Base-by-base conservation (phyloP, 768 basidiomycete species). In the Glaciozyma martinii region DNA sequence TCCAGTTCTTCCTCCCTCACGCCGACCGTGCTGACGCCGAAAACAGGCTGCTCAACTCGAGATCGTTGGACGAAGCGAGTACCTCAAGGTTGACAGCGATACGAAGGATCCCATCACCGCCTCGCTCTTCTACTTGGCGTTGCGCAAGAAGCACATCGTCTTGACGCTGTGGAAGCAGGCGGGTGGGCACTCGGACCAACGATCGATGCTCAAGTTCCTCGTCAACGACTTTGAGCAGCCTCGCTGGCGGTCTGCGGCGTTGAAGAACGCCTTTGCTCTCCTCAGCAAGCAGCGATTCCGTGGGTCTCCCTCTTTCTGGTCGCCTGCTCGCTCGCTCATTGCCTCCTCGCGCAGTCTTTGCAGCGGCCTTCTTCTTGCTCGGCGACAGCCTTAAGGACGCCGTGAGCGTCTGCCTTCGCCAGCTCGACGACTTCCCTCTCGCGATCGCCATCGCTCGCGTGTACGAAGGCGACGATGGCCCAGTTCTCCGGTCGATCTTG, bases 361-460 rank as follows among this genome's bases (percentile, higher is more conserved):
- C 95, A n/a, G 92, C 92, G 0, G 93, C 92, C 1, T 99, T 99
- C 78, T 99, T 99, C 79, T 80, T 99, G 49, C 82, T 99, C 0
- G 94, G 90, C 12, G 86, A 85, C 29, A 85, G 86, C 50, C 77
- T 94, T 43, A 89, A 87, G 76, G 95, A 98, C 70, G 93, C 94
- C 3, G 88, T 92, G 40, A 88, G 84, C 69, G 87, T 99, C 25
- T 93, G 91, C 75, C 74, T 95, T 32, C 87, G 83, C 70, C 89
- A 98, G 60, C 78, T 99, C 27, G 79, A 83, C 30, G 95, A 99
- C 76, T 87, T 93, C 73, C 91, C 94, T 71, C 80, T 99, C 29
- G 95, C 91, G 2, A 76, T 97, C 50, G 86, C 90, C 1, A 75
- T 99, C 32, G 88, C 93, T 18, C 84, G 93, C 10, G 82, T 90